Base-by-base conservation (phyloP, 257 asterid species). In the Nicotiana sylvestris region DNA sequence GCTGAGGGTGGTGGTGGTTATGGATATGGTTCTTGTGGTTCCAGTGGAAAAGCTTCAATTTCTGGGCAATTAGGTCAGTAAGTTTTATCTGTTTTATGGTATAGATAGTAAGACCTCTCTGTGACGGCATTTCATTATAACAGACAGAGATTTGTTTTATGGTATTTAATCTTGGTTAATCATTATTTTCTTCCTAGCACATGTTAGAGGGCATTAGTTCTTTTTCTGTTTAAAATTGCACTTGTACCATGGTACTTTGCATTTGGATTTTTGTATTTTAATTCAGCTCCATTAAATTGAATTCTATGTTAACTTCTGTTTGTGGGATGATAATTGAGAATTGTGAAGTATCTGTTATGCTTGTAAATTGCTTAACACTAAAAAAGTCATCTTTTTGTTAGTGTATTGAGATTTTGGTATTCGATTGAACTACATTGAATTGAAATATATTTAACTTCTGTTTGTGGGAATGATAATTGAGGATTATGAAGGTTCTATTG, bases 1-100 rank as follows among this genome's bases (percentile, higher is more conserved):
- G 87, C 70, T 13, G 95, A 90, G 83, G 97, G 84, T 30, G 85
- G 89, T 82, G 96, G 89, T 2, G 96, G 88, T 2, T 92, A 91
- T 87, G 93, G 93, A 37, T 90, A 90, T 85, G 95, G 90, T 85
- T 90, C 93, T 0, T 90, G 91, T 18, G 84, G 87, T 80, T 88
- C 90, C 0, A 85, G 87, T 58, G 97, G 92, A 78, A 92, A 90
- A 83, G 88, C 88, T 2, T 90, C 93, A 3, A 66, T 87, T 76
- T 76, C 80, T 15, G 80, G 64, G 64, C 80, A 76, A 49, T 8
- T 76, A 27, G 80, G 80, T 74, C 6, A 74, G 80, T 74, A 51
- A 7, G 64, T 15, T 74, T 7, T 27, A 21, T 62, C 51, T 43
- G 51, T 43, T 9, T 9, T 9, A 0, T 43, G 51, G 51, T 43